A percentile compares a stretch with the other conserved stretches of the same genome.
phyloP scores from a whole-genome alignment of 257 asterid genomes.

The Plantago ovata region DNA sequence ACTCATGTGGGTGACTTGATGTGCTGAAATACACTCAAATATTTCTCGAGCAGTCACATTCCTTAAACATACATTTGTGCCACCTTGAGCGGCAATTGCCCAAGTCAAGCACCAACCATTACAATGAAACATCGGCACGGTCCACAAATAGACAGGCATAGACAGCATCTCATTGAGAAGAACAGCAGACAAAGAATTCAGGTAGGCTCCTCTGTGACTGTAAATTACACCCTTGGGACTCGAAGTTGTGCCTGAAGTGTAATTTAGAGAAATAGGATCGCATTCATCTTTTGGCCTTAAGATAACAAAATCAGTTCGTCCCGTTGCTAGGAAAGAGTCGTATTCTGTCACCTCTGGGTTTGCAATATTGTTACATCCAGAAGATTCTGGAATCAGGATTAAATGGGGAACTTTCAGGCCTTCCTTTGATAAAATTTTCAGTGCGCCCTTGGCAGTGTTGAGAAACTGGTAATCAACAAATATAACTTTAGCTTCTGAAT shows the following conservation, averaged over 20 bases:
- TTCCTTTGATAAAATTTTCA: conserved; percentile 2
- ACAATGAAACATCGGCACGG: conserved; percentile 26
- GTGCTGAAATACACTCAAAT: conserved; percentile 15
- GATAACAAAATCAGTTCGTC: conserved; percentile 9
- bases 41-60: conserved; percentile 18
- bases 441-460: conserved; percentile 17
- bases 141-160: conserved; percentile 23
- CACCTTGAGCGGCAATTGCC: conserved; percentile 26
- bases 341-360: conserved; percentile 9
- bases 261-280: conserved; percentile 23
- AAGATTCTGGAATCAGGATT: conserved; percentile 8
- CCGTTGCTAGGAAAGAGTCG: conserved; percentile 19
- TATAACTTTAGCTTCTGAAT: conserved; percentile 18
- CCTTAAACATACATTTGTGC: conserved; percentile 20
- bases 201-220: conserved; percentile 26
- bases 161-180: conserved; percentile 24
- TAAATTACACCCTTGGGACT: conserved; percentile 23
- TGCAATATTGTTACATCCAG: not conserved
- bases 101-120: conserved; percentile 26
- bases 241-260: conserved; percentile 24
- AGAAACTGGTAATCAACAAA: conserved; percentile 21
- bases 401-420: conserved; percentile 8
- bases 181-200: conserved; percentile 21
- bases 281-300: conserved; percentile 20
- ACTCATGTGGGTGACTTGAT: conserved; percentile 22